A percentile compares a stretch with the other conserved stretches of the same genome.
phyloP scores from a whole-genome alignment of 768 basidiomycete genomes.

The Pisolithus orientalis region DNA sequence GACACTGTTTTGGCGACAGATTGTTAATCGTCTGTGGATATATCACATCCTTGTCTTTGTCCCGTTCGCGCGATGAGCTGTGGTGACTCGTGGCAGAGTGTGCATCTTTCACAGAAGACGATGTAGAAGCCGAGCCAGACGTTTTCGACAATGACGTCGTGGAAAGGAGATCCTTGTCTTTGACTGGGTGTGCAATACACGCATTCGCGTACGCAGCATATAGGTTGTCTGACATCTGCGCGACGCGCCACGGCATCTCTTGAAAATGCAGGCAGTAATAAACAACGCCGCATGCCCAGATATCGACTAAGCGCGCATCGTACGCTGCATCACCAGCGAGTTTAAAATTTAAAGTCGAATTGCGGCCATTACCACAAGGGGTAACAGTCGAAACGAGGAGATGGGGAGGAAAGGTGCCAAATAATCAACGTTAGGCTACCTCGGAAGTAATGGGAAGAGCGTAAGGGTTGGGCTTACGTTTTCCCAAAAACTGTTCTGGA shows the following conservation, averaged over 20 bases:
- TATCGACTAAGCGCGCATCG: slow-evolving; percentile 93
- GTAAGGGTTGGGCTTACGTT: slow-evolving; percentile 64
- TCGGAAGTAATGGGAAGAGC: slow-evolving; percentile 21
- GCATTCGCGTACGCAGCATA: slow-evolving; percentile 66
- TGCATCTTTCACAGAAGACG: slow-evolving; percentile 1
- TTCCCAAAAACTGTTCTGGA: slow-evolving; percentile 92
- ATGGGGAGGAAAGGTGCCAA: neutral
- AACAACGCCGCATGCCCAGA: slow-evolving; percentile 96
- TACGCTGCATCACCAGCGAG: slow-evolving; percentile 55
- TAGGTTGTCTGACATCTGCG: slow-evolving; percentile 74
- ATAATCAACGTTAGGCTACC: slow-evolving; percentile 33
- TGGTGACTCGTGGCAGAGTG: no score
- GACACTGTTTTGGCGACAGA: slow-evolving; percentile 78
- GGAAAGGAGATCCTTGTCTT: neutral
- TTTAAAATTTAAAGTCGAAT: no score
- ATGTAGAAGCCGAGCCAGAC: no score
- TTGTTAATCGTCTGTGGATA: slow-evolving; percentile 76
- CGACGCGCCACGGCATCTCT: slow-evolving; percentile 96
- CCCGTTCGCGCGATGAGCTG: slow-evolving; percentile 1
- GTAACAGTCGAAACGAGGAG: no score
- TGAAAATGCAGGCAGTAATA: slow-evolving; percentile 99
- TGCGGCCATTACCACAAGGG: no score
- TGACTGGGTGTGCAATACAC: slow-evolving; percentile 26
- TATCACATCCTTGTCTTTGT: slow-evolving; percentile 25
- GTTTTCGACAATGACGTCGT: no score